A percentile compares a stretch with the other conserved stretches of the same genome.
phyloP scores from a whole-genome alignment of 768 basidiomycete genomes.

The Auricularia auricula-judae region DNA sequence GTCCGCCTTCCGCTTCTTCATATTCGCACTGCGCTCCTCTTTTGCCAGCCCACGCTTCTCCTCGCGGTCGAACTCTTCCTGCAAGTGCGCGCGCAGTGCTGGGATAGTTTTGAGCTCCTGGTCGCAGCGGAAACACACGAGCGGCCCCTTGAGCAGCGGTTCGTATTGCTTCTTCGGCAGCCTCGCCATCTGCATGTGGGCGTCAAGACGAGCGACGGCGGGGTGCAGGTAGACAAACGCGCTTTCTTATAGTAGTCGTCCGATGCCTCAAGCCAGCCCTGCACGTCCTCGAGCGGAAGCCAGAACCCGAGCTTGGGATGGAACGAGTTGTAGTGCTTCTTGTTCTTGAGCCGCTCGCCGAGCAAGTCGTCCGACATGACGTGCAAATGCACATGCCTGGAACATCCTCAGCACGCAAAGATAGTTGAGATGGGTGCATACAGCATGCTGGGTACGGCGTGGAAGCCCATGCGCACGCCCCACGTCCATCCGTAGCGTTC shows the following conservation, averaged over 20 bases:
- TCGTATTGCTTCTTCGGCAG: slow-evolving; percentile 48
- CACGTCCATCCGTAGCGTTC: slow-evolving; percentile 63
- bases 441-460: slow-evolving; percentile 80
- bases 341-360: slow-evolving; percentile 62
- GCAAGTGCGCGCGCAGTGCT: slow-evolving; percentile 59
- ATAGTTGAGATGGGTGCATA: slow-evolving; percentile 24
- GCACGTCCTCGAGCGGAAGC: slow-evolving; percentile 62
- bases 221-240: slow-evolving; percentile 13
- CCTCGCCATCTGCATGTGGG: slow-evolving; percentile 34
- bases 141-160: slow-evolving; percentile 49
- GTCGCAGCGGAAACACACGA: slow-evolving; percentile 64
- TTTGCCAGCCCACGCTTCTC: slow-evolving; percentile 9
- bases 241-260: slow-evolving; percentile 43
- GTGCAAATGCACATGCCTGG: slow-evolving; percentile 75
- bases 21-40: not conserved
- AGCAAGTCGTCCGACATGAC: slow-evolving; percentile 71
- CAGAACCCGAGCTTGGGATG: slow-evolving; percentile 76
- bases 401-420: not conserved
- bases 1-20: not conserved
- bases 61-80: slow-evolving; percentile 56
- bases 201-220: not conserved
- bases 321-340: slow-evolving; percentile 90
- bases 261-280: slow-evolving; percentile 67
- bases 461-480: slow-evolving; percentile 75
- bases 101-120: slow-evolving; percentile 60